Evolutionary conservation across 257 asterid genomes (phyloP), one percentile per base, ranked within the genome.

Genomic region (Linderniella brevidens): DNA sequence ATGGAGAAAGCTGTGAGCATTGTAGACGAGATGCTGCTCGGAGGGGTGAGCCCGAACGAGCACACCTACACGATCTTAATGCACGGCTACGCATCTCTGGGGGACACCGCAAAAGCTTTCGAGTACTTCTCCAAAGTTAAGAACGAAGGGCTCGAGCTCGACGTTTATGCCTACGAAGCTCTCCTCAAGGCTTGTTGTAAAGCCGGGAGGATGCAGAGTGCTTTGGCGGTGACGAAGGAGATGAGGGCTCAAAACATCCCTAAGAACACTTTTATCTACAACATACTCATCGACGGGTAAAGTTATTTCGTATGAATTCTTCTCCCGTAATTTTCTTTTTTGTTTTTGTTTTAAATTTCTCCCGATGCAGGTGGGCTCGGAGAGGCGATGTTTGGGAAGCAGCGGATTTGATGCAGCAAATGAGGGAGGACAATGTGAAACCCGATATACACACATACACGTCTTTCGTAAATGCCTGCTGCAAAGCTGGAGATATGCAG

Each of bases 301-400:
- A 1, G n/a, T 18, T 16, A 9, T 17, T 46, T 46, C 19, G 15
- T 46, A 17, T 46, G n/a, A 17, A 4, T 3, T 46, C 35, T 17
- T 42, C 47, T n/a, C 11, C 38, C 49, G 44, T 38, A 7, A 35
- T 10, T 39, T 15, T 16, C 38, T 53, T 11, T 39, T 13, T 19
- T 20, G 36, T 36, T 39, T 8, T 17, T 9, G 38, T 19, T 40
- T 37, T 29, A 18, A 16, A 29, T 42, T 35, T 19, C 54, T 53
- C 52, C 37, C 52, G 46, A 16, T 63, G 64, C 72, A 88, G 98
- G 62, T 90, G 99, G 99, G 96, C 96, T 49, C 88, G 96, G 18
- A 74, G 99, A 64, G 99, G 99, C 54, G 99, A 90, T 63, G 94
- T 79, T 55, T 90, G 99, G 99, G 99, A 90, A 73, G 96, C 99